These are phyloP conservation scores for Sideroxylon spinosum DNA, from an alignment of 179 eudicot genomes.

Conservation along the genomic window DNA sequence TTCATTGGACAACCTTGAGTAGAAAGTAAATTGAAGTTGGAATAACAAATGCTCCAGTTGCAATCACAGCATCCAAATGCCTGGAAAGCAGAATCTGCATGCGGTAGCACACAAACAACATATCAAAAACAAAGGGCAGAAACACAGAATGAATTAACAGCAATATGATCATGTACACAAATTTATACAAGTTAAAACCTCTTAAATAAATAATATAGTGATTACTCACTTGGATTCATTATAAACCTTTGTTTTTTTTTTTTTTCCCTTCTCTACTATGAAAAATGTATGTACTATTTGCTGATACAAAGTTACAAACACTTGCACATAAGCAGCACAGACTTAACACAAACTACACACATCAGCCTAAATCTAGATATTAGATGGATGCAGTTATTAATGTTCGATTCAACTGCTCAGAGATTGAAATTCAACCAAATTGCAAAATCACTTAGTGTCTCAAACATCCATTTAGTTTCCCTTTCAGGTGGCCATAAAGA, in stretches of 20 bases:
- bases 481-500: constrained; percentile 10
- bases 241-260: neutral
- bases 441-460: neutral
- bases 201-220: neutral
- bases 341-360: neutral
- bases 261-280: neutral
- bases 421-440: neutral
- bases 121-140: neutral
- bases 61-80: constrained; percentile 52
- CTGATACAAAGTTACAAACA: neutral
- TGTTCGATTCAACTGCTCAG: neutral
- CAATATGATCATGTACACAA: neutral
- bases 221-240: neutral
- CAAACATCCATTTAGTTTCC: neutral
- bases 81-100: constrained; percentile 81
- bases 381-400: neutral
- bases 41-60: constrained; percentile 78
- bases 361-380: neutral
- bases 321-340: neutral
- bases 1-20: constrained; percentile 55
- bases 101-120: constrained; percentile 12
- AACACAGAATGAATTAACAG: neutral
- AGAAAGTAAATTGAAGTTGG: constrained; percentile 77
- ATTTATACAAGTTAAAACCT: neutral
- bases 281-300: neutral